phyloP scores from a whole-genome alignment of 1,284 basidiomycete species.

The Exobasidium rhododendri region DNA sequence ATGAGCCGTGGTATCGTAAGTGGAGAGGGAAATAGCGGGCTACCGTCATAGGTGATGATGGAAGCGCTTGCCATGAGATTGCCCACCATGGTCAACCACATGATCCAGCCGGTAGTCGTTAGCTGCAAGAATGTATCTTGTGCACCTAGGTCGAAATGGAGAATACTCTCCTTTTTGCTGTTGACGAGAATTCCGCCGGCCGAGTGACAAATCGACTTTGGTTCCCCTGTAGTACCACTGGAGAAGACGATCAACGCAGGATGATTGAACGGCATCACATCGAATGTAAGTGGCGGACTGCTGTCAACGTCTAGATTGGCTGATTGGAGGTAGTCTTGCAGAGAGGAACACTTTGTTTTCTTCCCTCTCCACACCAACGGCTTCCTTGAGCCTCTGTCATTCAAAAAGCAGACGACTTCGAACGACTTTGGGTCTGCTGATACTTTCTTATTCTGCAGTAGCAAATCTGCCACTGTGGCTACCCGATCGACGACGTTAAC shows the following conservation, averaged over 20 bases:
- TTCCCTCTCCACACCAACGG: constrained; percentile 18
- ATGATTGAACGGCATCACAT: constrained; percentile 59
- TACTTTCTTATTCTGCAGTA: constrained; percentile 29
- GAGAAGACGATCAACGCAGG: constrained; percentile 84
- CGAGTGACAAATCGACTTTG: constrained; percentile 76
- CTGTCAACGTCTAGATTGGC: constrained; percentile 16
- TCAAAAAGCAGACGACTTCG: constrained; percentile 27
- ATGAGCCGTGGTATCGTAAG: constrained; percentile 37
- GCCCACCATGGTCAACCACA: constrained; percentile 49
- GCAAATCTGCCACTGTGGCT: constrained; percentile 23
- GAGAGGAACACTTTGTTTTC: constrained; percentile 60
- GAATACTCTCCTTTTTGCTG: constrained; percentile 72
- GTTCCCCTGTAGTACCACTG: constrained; percentile 58
- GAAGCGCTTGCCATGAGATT: constrained; percentile 38
- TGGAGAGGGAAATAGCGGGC: constrained; percentile 48
- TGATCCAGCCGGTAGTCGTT: constrained; percentile 58
- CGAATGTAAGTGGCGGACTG: constrained; percentile 26
- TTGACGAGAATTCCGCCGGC: constrained; percentile 85
- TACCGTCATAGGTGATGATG: constrained; percentile 51
- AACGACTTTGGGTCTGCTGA: constrained; percentile 22
- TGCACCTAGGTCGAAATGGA: constrained; percentile 69
- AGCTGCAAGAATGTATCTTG: constrained; percentile 79
- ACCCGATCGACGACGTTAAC: constrained; percentile 38
- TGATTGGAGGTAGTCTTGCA: constrained; percentile 23
- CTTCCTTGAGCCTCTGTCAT: constrained; percentile 21